These are phyloP conservation scores for Cryptococcus neoformans DNA, from an alignment of 1,284 basidiomycete genomes.

Conservation along the genomic window DNA sequence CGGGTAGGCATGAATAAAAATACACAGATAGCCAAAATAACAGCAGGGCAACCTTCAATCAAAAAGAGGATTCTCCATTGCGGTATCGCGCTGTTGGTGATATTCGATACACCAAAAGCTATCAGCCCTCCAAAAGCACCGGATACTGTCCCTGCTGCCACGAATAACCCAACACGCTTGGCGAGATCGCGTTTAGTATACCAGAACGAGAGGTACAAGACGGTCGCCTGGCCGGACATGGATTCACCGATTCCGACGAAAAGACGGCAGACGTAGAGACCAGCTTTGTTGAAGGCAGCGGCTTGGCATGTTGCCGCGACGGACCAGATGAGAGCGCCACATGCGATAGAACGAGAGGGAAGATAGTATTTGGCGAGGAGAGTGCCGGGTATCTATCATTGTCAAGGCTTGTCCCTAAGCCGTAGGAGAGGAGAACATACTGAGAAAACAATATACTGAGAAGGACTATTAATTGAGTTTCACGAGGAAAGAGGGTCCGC, in stretches of 20 bases:
- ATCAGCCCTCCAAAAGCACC: constrained; percentile 48
- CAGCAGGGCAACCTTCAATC: constrained; percentile 59
- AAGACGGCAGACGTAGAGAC: constrained; percentile 49
- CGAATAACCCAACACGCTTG: constrained; percentile 51
- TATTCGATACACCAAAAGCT: constrained; percentile 42
- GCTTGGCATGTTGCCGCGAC: constrained; percentile 50
- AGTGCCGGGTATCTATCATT: constrained; percentile 30
- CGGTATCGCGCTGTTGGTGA: constrained; percentile 30
- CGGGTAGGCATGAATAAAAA: constrained; percentile 68
- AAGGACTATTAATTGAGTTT: background rate
- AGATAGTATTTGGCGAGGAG: constrained; percentile 40
- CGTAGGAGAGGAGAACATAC: constrained; percentile 21
- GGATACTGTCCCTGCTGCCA: constrained; percentile 46
- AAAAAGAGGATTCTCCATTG: constrained; percentile 44
- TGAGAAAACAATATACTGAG: constrained; percentile 41
- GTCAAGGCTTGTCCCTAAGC: background rate
- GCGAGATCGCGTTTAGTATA: constrained; percentile 51
- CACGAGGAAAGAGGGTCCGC: background rate
- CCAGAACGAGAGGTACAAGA: constrained; percentile 39
- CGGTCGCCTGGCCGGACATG: constrained; percentile 46
- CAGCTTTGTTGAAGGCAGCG: constrained; percentile 38
- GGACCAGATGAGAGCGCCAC: constrained; percentile 49
- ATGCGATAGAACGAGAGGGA: constrained; percentile 47
- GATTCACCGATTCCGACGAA: constrained; percentile 50
- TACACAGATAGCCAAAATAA: constrained; percentile 66